Percentiles rank a stretch among this genome's conserved stretches.
Conservation (phyloP, 1,284 basidiomycete genomes). For the Ustilago cynodontis region DNA sequence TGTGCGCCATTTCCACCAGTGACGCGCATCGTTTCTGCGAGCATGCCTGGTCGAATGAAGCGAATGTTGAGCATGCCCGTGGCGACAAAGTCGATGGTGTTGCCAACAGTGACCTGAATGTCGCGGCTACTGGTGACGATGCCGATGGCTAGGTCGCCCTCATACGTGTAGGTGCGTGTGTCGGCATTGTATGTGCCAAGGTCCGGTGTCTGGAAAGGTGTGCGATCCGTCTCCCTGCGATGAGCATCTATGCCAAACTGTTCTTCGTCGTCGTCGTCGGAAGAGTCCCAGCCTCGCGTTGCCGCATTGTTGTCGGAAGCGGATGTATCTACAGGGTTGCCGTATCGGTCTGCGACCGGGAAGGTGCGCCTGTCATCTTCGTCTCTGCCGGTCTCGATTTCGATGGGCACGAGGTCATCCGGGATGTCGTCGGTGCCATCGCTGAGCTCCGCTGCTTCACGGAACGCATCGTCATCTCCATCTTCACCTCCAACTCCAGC, state of each 20-base stretch:
- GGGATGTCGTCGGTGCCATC: constrained; percentile 33
- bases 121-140: constrained; percentile 23
- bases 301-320: neutral
- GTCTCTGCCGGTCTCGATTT: constrained; percentile 32
- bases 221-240: constrained; percentile 10
- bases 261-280: constrained; percentile 19
- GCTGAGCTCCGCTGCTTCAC: constrained; percentile 23
- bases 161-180: constrained; percentile 33
- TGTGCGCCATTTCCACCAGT: constrained; percentile 17
- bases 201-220: constrained; percentile 22
- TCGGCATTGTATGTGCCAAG: constrained; percentile 30
- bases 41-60: constrained; percentile 36
- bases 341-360: constrained; percentile 39
- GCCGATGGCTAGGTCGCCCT: constrained; percentile 26
- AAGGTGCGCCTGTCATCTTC: constrained; percentile 30
- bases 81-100: constrained; percentile 33
- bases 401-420: constrained; percentile 39
- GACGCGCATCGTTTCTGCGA: constrained; percentile 33
- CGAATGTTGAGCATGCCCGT: constrained; percentile 29
- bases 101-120: constrained; percentile 33
- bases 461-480: constrained; percentile 37
- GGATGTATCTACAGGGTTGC: constrained; percentile 21
- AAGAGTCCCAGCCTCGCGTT: constrained; percentile 21
- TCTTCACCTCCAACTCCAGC: constrained; percentile 16
- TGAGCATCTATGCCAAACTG: neutral